Conservation (phyloP, 2,329 filamentous ascomycete genomes). For the Penicillium sp. region DNA sequence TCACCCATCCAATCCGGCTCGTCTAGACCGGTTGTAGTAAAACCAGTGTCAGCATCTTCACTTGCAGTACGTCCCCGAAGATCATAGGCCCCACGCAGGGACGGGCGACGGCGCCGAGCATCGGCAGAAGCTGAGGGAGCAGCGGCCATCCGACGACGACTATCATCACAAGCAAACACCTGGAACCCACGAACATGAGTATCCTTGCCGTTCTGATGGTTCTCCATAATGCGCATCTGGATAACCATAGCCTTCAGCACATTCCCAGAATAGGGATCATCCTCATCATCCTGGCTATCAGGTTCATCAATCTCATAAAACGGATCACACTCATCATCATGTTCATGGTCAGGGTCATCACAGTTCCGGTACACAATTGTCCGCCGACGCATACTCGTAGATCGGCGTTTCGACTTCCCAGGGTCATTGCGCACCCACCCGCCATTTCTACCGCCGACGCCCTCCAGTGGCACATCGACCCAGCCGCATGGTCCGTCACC, state of each 20-base stretch:
- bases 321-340: conserved; percentile 19
- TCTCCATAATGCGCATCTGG: conserved; percentile 88
- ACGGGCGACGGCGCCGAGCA: conserved; percentile 31
- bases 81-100: conserved; percentile 29
- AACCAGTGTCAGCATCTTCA: conserved; percentile 30
- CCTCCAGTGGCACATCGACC: conserved; percentile 76
- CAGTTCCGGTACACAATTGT: conserved; percentile 18
- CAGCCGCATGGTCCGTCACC: conserved; percentile 81
- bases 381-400: conserved; percentile 10
- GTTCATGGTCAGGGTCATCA: conserved; percentile 12
- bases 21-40: conserved; percentile 33
- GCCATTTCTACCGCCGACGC: conserved; percentile 54
- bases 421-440: conserved; percentile 30
- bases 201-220: conserved; percentile 98
- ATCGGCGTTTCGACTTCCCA: conserved; percentile 17
- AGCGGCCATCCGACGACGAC: conserved; percentile 31
- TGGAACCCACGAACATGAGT: conserved; percentile 95
- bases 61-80: conserved; percentile 21
- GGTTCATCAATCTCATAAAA: conserved; percentile 31
- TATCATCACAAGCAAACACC: conserved; percentile 64
- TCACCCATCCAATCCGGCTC: conserved; percentile 53
- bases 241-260: conserved; percentile 85
- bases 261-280: conserved; percentile 58
- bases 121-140: conserved; percentile 38
- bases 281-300: conserved; percentile 29